Evolutionary conservation across 306 rosid species (phyloP), one percentile per base, ranked within the genome.

Genomic region (Fragaria ananassa): DNA sequence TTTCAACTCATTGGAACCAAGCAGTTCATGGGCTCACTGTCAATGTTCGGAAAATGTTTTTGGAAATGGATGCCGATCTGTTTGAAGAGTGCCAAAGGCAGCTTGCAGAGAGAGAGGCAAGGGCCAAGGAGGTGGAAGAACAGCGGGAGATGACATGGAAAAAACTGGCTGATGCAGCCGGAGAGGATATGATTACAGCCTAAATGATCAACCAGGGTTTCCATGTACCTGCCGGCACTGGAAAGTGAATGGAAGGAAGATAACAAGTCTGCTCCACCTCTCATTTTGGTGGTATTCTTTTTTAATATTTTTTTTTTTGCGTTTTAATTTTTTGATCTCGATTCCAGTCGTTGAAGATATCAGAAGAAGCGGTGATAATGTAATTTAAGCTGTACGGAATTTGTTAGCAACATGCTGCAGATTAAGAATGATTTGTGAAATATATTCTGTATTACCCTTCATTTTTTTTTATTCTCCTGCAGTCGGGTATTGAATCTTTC

Each of bases 11-110:
- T 76, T 95, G 99, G 99, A 92, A 92, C 90, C 99, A 88, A 80
- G 97, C 97, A 10, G 97, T 95, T 70, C 89, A 89, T 7, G 99
- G 97, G 73, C 86, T 95, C 77, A 95, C 97, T 0, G 87, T 86
- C 67, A 95, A 95, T 70, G 96, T 95, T 31, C 90, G 89, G 68
- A 95, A 92, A 84, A 90, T 95, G 99, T 95, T 95, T 66, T 0
- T 88, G 74, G 99, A 95, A 88, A 95, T 91, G 97, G 99, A 95
- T 68, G 86, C 84, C 2, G 97, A 95, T 49, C 83, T 95, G 83
- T 95, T 89, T 44, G 99, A 92, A 57, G 97, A 92, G 82, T 95
- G 97, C 79, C 93, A 91, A 83, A 87, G 87, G 79, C 87, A 87
- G 77, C 76, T 83, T 54, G 86, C 85, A 62, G 96, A 92, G 90